Percentiles rank a stretch among this genome's conserved stretches.
phyloP scores from a whole-genome alignment of 1,284 basidiomycete genomes.

The Vanrija humicola region DNA sequence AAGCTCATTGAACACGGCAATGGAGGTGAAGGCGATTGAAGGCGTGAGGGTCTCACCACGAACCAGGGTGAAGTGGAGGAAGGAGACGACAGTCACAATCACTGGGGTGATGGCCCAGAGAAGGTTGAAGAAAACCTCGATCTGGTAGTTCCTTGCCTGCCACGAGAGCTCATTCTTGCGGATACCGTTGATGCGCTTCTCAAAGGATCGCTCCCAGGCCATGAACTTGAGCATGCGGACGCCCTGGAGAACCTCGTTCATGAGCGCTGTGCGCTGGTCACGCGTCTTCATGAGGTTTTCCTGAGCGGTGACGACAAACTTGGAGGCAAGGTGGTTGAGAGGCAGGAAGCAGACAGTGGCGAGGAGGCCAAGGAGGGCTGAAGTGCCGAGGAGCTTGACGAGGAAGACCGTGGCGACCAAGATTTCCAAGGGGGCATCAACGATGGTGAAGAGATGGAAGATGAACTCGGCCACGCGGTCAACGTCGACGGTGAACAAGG shows the following conservation, averaged over 20 bases:
- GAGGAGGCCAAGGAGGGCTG: slow-evolving; percentile 69
- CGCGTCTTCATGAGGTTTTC: slow-evolving; percentile 88
- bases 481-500: slow-evolving; percentile 70
- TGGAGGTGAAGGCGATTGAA: slow-evolving; percentile 72
- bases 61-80: slow-evolving; percentile 61
- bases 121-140: slow-evolving; percentile 76
- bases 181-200: slow-evolving; percentile 67
- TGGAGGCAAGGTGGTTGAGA: slow-evolving; percentile 80
- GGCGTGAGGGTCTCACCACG: slow-evolving; percentile 66
- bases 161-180: slow-evolving; percentile 75
- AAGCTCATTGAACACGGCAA: slow-evolving; percentile 77
- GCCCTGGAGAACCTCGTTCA: slow-evolving; percentile 88
- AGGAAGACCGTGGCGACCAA: slow-evolving; percentile 71
- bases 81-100: slow-evolving; percentile 47
- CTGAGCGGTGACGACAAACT: slow-evolving; percentile 74
- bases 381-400: slow-evolving; percentile 69
- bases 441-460: slow-evolving; percentile 57
- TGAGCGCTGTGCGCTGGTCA: slow-evolving; percentile 81
- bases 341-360: slow-evolving; percentile 80
- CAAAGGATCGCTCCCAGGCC: slow-evolving; percentile 92
- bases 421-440: slow-evolving; percentile 83
- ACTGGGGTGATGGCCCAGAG: slow-evolving; percentile 60
- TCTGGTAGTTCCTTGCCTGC: slow-evolving; percentile 77
- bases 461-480: slow-evolving; percentile 81
- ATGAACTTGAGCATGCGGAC: slow-evolving; percentile 95